phyloP scores from a whole-genome alignment of 2,329 filamentous ascomycete species.

The Fusarium nisikadoi region DNA sequence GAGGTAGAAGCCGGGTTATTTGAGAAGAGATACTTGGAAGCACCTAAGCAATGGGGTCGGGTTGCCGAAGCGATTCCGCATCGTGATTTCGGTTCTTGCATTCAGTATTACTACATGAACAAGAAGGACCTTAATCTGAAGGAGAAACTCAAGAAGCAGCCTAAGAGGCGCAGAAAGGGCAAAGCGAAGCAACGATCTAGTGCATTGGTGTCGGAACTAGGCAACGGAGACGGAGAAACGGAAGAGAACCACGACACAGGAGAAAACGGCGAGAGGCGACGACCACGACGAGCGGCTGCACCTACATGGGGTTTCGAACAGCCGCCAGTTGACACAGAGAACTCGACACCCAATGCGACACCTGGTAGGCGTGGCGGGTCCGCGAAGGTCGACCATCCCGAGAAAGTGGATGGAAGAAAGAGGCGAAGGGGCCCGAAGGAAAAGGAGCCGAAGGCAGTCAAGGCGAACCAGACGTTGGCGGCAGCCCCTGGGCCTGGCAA shows the following conservation, averaged over 20 bases:
- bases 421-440: conserved; percentile 54
- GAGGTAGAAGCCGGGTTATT: conserved; percentile 76
- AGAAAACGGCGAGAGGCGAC: conserved; percentile 69
- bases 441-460: conserved; percentile 55
- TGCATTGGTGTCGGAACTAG: conserved; percentile 73
- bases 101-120: conserved; percentile 87
- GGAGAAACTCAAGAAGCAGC: conserved; percentile 76
- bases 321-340: conserved; percentile 68
- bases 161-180: conserved; percentile 67
- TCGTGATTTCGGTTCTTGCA: conserved; percentile 81
- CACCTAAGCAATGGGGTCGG: conserved; percentile 84
- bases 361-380: conserved; percentile 62
- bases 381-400: conserved; percentile 56
- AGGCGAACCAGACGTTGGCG: conserved; percentile 57
- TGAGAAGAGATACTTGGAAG: conserved; percentile 78
- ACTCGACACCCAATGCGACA: conserved; percentile 66
- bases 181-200: conserved; percentile 69
- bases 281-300: conserved; percentile 73
- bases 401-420: conserved; percentile 58
- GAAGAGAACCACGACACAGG: conserved; percentile 66
- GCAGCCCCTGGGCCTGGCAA: conserved; percentile 58
- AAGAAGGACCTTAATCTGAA: conserved; percentile 81
- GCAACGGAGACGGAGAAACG: conserved; percentile 66
- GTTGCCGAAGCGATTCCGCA: conserved; percentile 75
- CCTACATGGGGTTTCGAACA: conserved; percentile 77